Conservation (phyloP, 1,284 basidiomycete species). For the Microbotryum scabiosae region DNA sequence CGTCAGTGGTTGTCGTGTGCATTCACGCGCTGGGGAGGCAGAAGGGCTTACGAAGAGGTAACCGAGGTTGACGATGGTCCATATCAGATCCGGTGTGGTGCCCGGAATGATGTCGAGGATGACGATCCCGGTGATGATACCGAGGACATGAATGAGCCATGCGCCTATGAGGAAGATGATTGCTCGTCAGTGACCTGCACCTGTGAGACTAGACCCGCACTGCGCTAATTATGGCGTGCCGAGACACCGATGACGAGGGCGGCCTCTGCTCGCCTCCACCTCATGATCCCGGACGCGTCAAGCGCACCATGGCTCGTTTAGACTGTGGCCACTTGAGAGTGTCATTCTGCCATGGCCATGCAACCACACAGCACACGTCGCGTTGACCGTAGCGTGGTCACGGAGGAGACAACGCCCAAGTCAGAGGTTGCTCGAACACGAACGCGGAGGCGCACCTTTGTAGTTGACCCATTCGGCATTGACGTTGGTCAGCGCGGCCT, state of each 20-base stretch:
- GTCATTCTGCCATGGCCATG: too few species aligned
- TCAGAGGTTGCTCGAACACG: constrained; percentile 64
- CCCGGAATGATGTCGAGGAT: constrained; percentile 89
- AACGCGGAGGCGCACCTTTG: constrained; percentile 58
- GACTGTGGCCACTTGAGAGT: too few species aligned
- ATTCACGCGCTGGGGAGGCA: not conserved
- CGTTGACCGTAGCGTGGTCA: constrained; percentile 31
- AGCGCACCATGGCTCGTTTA: too few species aligned
- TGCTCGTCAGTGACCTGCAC: not conserved
- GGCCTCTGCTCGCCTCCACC: too few species aligned
- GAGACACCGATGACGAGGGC: too few species aligned
- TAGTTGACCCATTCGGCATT: constrained; percentile 99
- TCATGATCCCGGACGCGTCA: too few species aligned
- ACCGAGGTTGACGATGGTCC: constrained; percentile 86
- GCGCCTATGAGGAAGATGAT: constrained; percentile 55
- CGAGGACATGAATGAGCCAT: constrained; percentile 93
- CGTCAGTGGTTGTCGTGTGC: not conserved
- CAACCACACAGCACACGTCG: too few species aligned
- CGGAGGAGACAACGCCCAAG: constrained; percentile 57
- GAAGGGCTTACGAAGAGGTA: constrained; percentile 71
- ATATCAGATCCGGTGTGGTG: constrained; percentile 86
- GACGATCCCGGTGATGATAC: constrained; percentile 83
- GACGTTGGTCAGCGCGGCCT: constrained; percentile 53
- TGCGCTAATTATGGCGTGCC: too few species aligned
- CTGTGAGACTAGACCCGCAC: not conserved